Evolutionary conservation across 2,329 filamentous ascomycete genomes (phyloP).

Genomic region (Clarireedia monteithiana): DNA sequence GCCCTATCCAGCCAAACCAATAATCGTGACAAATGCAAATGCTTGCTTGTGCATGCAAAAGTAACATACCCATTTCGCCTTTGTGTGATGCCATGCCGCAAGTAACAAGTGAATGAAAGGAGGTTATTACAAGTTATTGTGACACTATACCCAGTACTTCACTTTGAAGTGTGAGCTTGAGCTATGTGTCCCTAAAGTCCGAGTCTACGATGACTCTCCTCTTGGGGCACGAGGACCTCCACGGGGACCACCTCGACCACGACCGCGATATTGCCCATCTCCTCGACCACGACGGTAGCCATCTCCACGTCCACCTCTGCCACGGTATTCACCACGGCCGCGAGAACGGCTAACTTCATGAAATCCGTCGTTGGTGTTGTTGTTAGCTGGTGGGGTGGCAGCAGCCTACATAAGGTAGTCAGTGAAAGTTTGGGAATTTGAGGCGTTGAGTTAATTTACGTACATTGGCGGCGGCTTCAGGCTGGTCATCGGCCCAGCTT

Average conservation of each 20-base stretch:
- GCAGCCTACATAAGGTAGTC: conserved; percentile 27
- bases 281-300: conserved; percentile 38
- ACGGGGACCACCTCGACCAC: conserved; percentile 19
- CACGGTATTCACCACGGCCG: conserved; percentile 38
- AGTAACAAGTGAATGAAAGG: conserved; percentile 9
- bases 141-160: neutral
- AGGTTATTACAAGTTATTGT: conserved; percentile 7
- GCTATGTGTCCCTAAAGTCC: neutral
- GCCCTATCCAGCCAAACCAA: conserved; percentile 9
- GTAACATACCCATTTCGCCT: conserved; percentile 11
- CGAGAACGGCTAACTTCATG: conserved; percentile 56
- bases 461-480: conserved; percentile 42
- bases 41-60: conserved; percentile 10
- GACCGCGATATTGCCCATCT: conserved; percentile 32
- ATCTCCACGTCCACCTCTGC: conserved; percentile 37
- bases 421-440: neutral
- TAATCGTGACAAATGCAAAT: conserved; percentile 10
- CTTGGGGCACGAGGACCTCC: conserved; percentile 19
- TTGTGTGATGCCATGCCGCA: conserved; percentile 10
- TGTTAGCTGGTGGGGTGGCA: conserved; percentile 30
- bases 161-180: neutral
- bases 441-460: conserved; percentile 24
- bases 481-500: conserved; percentile 78
- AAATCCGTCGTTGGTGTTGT: conserved; percentile 59
- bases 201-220: conserved; percentile 7